Evolutionary conservation across 225 moss, liverwort and hornwort genomes (phyloP), one percentile per base, ranked within the genome.

Genomic region (Polytrichum formosum): DNA sequence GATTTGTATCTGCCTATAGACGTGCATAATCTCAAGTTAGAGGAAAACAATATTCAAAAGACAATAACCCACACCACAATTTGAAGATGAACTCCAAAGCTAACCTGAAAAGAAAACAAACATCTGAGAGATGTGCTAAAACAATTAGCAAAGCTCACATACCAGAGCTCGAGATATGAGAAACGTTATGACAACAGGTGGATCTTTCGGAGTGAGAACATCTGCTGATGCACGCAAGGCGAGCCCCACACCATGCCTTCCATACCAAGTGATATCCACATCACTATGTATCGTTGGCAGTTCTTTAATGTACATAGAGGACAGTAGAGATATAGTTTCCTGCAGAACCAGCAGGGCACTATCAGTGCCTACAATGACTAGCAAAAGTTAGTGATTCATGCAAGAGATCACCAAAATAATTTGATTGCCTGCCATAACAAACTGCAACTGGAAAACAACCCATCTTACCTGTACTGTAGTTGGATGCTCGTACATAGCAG

Each of bases 101-200:
- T 16, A 13, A 46, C 13, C 46, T 46, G 3, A 16, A 35, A 46
- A 46, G 46, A 46, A 46, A 46, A 46, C 13, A 55, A 26, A 58
- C 58, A 58, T 58, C 58, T 23, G 58, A 58, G 58, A 6, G 58
- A 21, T 58, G 16, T 58, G 4, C 46, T 46, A 46, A 13, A 46
- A 16, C 46, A 46, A 46, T 46, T 13, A 46, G 23, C 61, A 66
- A 19, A 10, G 30, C 22, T 13, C 23, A 54, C 85, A 64, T 87
- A 96, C 96, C 89, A 99, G 80, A 58, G 94, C 98, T 75, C 92
- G 87, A 70, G 98, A 93, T 77, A 99, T 94, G 37, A 99, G 94
- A 67, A 99, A 94, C 22, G 87, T 99, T 31, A 95, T 88, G 77
- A 99, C 92, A 56, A 91, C 90, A 19, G 84, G 72, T 67, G 91